Conservation (phyloP, 768 basidiomycete genomes). For the Guyanaporus albipodus region DNA sequence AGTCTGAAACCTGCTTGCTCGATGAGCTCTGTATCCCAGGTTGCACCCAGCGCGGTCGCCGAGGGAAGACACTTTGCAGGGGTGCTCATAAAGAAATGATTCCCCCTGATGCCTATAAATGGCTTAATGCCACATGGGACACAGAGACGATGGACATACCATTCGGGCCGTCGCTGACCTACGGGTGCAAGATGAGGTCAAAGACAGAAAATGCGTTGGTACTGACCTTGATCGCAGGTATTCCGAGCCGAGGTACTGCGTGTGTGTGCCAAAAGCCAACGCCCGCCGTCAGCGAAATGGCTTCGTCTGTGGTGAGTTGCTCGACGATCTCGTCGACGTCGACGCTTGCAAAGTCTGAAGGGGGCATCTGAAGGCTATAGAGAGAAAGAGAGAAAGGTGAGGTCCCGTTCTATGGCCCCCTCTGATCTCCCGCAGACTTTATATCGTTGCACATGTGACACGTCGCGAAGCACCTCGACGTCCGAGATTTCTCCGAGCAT, state of each 20-base stretch:
- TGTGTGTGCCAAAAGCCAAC: constrained; percentile 79
- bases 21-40: constrained; percentile 66
- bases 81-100: constrained; percentile 77
- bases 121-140: background rate
- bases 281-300: constrained; percentile 67
- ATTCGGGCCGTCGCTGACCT: constrained; percentile 81
- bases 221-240: constrained; percentile 65
- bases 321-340: constrained; percentile 58
- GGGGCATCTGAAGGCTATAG: constrained; percentile 47
- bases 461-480: background rate
- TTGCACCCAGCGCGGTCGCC: constrained; percentile 71
- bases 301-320: constrained; percentile 69
- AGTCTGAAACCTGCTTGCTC: constrained; percentile 58
- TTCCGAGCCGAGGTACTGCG: constrained; percentile 56
- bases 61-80: constrained; percentile 77
- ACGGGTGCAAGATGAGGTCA: background rate
- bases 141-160: constrained; percentile 35
- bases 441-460: constrained; percentile 20
- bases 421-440: constrained; percentile 4
- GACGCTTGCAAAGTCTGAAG: constrained; percentile 66
- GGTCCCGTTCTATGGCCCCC: no score
- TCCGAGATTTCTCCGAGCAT: constrained; percentile 13
- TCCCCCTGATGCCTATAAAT: constrained; percentile 50
- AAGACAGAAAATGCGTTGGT: constrained; percentile 2
- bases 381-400: constrained; percentile 1